Evolutionary conservation across 345 rosid genomes (phyloP).

Genomic region (Acer negundo): DNA sequence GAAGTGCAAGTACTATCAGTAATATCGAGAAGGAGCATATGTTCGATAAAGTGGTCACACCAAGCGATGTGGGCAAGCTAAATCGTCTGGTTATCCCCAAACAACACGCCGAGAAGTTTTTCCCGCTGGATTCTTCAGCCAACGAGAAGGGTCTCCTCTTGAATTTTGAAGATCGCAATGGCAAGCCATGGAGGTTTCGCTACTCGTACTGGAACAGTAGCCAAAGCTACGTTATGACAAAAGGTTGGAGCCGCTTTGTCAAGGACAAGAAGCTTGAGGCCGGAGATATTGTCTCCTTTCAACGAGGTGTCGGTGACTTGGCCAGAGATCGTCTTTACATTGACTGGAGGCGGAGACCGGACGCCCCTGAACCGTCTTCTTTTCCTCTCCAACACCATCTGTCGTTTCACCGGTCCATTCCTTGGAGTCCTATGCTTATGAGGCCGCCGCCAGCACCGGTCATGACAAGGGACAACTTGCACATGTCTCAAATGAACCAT

Average conservation of each 20-base stretch:
- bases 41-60: conserved; percentile 66
- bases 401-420: conserved; percentile 33
- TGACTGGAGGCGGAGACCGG: conserved; percentile 70
- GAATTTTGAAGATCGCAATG: conserved; percentile 70
- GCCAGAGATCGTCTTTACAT: conserved; percentile 54
- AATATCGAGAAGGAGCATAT: conserved; percentile 48
- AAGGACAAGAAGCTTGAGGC: conserved; percentile 79
- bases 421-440: conserved; percentile 52
- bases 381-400: conserved; percentile 32
- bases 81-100: conserved; percentile 65
- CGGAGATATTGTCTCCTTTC: conserved; percentile 77
- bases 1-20: conserved; percentile 11
- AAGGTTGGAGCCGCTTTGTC: conserved; percentile 85
- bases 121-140: conserved; percentile 72
- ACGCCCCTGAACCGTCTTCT: conserved; percentile 25
- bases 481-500: conserved; percentile 17
- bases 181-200: conserved; percentile 66
- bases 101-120: conserved; percentile 79
- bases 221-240: conserved; percentile 85
- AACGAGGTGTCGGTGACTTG: conserved; percentile 55
- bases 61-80: conserved; percentile 71
- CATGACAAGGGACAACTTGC: conserved; percentile 27
- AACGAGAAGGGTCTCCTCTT: conserved; percentile 72
- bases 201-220: conserved; percentile 84
- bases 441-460: conserved; percentile 29